phyloP scores from a whole-genome alignment of 2,329 filamentous ascomycete species.

The Xylaria sp. region DNA sequence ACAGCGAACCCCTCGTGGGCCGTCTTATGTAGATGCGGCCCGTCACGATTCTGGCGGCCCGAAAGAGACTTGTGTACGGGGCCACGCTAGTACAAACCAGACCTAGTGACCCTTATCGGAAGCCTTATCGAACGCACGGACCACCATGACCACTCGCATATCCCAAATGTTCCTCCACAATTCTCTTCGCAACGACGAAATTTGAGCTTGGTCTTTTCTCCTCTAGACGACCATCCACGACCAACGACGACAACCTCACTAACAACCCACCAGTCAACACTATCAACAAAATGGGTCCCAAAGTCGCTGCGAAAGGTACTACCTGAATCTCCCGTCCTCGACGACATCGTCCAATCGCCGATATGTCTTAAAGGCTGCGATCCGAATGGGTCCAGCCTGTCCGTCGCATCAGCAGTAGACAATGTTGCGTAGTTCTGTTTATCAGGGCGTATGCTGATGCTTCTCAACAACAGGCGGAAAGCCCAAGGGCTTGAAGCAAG shows the following conservation, averaged over 20 bases:
- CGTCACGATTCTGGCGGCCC: background rate
- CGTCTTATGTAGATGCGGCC: background rate
- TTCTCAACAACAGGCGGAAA: constrained; percentile 48
- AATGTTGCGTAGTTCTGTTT: constrained; percentile 66
- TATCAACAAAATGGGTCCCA: constrained; percentile 36
- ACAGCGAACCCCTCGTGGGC: no score
- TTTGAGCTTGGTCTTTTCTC: constrained; percentile 13
- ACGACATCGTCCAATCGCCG: constrained; percentile 14
- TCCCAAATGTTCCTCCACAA: constrained; percentile 20
- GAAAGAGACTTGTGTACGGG: background rate
- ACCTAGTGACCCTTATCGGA: background rate
- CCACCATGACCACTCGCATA: constrained; percentile 12
- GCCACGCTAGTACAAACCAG: no score
- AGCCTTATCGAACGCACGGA: constrained; percentile 14
- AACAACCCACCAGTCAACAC: constrained; percentile 14
- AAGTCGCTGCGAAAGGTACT: constrained; percentile 46
- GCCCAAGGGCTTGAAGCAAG: constrained; percentile 71
- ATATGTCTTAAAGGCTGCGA: constrained; percentile 10
- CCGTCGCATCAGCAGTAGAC: constrained; percentile 62
- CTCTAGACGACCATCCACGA: constrained; percentile 15
- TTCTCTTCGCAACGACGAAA: constrained; percentile 15
- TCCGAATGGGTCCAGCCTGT: constrained; percentile 22
- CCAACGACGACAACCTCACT: constrained; percentile 23
- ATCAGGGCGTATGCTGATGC: constrained; percentile 68
- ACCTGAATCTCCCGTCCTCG: constrained; percentile 15